Evolutionary conservation across 805 yeast species (phyloP), one percentile per base, ranked within the genome.

Genomic region (Ogataea kodamae): DNA sequence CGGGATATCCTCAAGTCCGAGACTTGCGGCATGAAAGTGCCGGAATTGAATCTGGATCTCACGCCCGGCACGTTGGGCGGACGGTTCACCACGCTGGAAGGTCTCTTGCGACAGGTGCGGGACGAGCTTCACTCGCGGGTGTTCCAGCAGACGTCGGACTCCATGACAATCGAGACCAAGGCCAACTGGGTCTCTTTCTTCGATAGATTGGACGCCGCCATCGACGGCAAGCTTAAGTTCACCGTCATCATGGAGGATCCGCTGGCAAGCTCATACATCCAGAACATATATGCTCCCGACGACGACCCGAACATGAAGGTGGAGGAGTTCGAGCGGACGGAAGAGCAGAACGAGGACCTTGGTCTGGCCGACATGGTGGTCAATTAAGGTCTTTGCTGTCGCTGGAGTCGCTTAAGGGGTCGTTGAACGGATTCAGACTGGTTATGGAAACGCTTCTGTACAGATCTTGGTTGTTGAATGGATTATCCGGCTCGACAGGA

Each of bases 231-330:
- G 45, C 66, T 76, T 28, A 76, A 81, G 37, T 89, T 92, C 64
- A 90, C 97, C 1, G 72, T 92, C 21, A 57, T 75, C 25, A 83
- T 92, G 94, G 88, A 79, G 45, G 99, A 92, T 62, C 98, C 99
- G 5, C 65, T 92, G 51, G 96, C 97, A 12, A 81, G 95, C 4
- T 87, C 96, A 1, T 92, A 92, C 54, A 83, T 92, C 43, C 99
- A 92, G 64, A 92, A 92, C 56, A 92, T 90, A n/a, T 92, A 89
- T 55, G 99, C 99, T 21, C 99, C 99, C 17, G 99, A 92, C 63
- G 75, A 76, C 25, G 99, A 92, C 64, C 99, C 99, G 46, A 86
- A 90, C 57, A 92, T 92, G 97, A 70, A 59, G 25, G 75, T 84
- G 41, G 96, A 83, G 62, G 96, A 92, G 38, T 86, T 76, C 49